Percentiles rank a stretch among this genome's conserved stretches.
Conservation (phyloP, 352 stramenopile genomes). For the Phytophthora melonis region DNA sequence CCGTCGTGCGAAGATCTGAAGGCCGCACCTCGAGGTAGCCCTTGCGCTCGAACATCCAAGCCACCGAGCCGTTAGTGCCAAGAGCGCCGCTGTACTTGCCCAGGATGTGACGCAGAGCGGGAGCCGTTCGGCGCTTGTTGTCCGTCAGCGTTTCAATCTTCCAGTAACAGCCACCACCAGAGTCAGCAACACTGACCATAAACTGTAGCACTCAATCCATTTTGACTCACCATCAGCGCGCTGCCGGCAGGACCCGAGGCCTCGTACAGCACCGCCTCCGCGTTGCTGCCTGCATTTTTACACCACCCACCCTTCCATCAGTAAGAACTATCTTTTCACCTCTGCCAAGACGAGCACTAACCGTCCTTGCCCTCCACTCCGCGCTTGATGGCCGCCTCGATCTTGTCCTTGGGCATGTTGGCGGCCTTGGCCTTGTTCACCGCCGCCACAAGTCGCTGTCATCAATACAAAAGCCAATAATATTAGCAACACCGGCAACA, state of each 20-base stretch:
- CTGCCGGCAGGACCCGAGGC: constrained; percentile 74
- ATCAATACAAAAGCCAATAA: no score
- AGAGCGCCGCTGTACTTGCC: constrained; percentile 74
- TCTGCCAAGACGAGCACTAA: background rate
- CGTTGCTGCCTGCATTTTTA: constrained; percentile 51
- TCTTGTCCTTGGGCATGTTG: constrained; percentile 89
- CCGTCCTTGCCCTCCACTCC: constrained; percentile 84
- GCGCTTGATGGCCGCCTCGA: constrained; percentile 85
- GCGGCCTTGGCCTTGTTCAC: constrained; percentile 81
- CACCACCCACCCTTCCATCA: background rate
- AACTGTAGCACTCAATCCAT: no score
- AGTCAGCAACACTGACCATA: background rate
- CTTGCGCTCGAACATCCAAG: constrained; percentile 90
- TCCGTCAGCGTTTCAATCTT: constrained; percentile 91
- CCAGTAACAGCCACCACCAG: background rate
- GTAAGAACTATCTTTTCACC: background rate
- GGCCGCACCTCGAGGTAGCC: constrained; percentile 76
- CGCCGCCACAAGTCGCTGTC: constrained; percentile 55
- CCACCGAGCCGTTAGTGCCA: constrained; percentile 80
- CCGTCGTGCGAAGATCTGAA: background rate
- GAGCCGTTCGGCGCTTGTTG: constrained; percentile 85
- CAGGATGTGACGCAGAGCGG: constrained; percentile 79
- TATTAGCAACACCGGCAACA: no score
- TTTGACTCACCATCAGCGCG: constrained; percentile 66
- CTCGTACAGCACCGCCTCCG: constrained; percentile 84